These are phyloP conservation scores for Pythium diclinum DNA, from an alignment of 352 stramenopile species.

Conservation along the genomic window DNA sequence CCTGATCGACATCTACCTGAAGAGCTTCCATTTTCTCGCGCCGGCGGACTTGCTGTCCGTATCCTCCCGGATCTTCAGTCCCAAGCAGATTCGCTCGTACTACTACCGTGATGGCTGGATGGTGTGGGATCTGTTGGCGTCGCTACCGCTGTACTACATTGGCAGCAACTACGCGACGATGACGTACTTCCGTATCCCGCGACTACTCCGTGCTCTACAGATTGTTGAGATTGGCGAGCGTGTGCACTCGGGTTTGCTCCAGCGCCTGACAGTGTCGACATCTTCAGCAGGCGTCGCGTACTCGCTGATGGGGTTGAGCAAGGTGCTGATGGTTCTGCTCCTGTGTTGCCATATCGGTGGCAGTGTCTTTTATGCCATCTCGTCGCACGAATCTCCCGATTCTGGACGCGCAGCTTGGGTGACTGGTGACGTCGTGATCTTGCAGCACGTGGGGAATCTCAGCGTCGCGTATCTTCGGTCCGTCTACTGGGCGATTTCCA, in stretches of 20 bases:
- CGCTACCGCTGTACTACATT: constrained; percentile 36
- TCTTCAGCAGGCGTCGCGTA: constrained; percentile 24
- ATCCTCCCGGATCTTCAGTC: constrained; percentile 14
- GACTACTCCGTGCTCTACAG: constrained; percentile 28
- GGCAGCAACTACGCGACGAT: constrained; percentile 33
- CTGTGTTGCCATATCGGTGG: constrained; percentile 33
- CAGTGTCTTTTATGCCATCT: constrained; percentile 29
- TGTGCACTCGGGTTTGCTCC: constrained; percentile 26
- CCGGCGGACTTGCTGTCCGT: constrained; percentile 20
- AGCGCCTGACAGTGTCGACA: constrained; percentile 20
- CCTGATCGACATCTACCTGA: constrained; percentile 38
- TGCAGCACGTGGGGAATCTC: constrained; percentile 11
- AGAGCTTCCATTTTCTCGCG: constrained; percentile 28
- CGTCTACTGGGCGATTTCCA: constrained; percentile 39
- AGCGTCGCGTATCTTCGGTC: constrained; percentile 29
- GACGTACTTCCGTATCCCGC: constrained; percentile 34
- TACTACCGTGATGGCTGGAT: constrained; percentile 33
- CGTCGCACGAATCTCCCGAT: constrained; percentile 10
- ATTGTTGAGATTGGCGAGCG: constrained; percentile 27
- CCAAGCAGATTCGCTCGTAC: constrained; percentile 24
- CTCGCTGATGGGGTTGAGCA: constrained; percentile 25
- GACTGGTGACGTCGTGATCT: constrained; percentile 23
- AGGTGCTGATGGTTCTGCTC: constrained; percentile 28
- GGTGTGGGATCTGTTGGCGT: constrained; percentile 24
- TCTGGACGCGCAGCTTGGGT: constrained; percentile 23